Evolutionary conservation across 257 asterid species (phyloP).

Genomic region (Solanum corneliomulleri): DNA sequence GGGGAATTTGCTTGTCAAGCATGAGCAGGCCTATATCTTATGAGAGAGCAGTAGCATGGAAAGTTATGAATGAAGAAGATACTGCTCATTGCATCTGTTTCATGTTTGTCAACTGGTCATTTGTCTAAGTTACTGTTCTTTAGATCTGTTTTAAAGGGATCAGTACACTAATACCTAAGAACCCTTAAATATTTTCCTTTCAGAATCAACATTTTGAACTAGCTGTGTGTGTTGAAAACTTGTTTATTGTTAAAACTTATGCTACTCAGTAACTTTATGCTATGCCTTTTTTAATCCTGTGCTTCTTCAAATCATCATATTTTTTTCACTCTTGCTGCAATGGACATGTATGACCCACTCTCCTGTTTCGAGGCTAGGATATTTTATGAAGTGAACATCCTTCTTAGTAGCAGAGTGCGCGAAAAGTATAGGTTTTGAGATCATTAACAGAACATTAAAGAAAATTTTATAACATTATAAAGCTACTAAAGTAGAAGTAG

Average conservation of each 20-base stretch:
- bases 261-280: neutral
- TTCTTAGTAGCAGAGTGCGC: neutral
- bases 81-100: slow-evolving; percentile 66
- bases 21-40: slow-evolving; percentile 90
- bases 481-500: neutral
- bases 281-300: neutral
- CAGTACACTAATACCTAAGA: neutral
- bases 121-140: slow-evolving; percentile 26
- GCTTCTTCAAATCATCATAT: neutral
- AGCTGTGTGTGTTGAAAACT: neutral
- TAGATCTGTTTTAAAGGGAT: neutral
- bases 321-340: neutral
- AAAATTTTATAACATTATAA: neutral
- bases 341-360: neutral
- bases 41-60: slow-evolving; percentile 94
- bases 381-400: neutral
- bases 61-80: slow-evolving; percentile 71
- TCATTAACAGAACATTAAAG: too few species aligned
- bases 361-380: neutral
- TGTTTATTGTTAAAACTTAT: neutral
- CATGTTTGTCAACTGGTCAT: slow-evolving; percentile 79
- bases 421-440: too few species aligned
- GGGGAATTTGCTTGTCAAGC: slow-evolving; percentile 88
- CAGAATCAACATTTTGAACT: neutral
- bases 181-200: neutral